These are phyloP conservation scores for Candida mesenterica DNA, from an alignment of 1,139 yeast species.

Conservation along the genomic window DNA sequence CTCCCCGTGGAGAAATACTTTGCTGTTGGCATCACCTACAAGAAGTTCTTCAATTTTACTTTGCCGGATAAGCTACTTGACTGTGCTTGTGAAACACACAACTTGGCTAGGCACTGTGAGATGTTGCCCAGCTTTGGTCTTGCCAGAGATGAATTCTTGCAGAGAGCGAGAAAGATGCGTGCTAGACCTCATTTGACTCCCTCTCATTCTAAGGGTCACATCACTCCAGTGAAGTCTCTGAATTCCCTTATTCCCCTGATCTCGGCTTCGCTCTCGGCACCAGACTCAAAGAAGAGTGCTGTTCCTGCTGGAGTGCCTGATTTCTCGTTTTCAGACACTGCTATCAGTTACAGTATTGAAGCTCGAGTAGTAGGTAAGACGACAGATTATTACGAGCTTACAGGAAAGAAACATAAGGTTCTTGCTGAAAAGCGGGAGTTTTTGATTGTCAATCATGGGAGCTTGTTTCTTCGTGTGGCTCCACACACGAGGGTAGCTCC, in stretches of 20 bases:
- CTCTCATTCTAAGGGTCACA: constrained; percentile 6
- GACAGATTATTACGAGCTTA: constrained; percentile 20
- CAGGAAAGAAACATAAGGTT: constrained; percentile 12
- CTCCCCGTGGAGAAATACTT: constrained; percentile 27
- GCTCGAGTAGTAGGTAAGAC: constrained; percentile 37
- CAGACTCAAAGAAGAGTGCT: constrained; percentile 5
- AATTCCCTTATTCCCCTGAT: no score
- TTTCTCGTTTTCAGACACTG: constrained; percentile 30
- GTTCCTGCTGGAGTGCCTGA: constrained; percentile 26
- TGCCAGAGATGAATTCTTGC: constrained; percentile 22
- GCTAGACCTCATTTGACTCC: no score
- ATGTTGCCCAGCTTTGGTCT: constrained; percentile 36
- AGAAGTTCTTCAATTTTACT: constrained; percentile 39
- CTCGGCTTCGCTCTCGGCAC: no score
- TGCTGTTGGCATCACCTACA: constrained; percentile 33
- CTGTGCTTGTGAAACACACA: constrained; percentile 33
- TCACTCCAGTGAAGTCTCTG: no score
- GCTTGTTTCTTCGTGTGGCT: constrained; percentile 21
- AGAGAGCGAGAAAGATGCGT: constrained; percentile 20
- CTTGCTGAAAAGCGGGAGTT: constrained; percentile 21
- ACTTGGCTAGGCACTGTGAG: constrained; percentile 34
- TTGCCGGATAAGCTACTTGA: constrained; percentile 38
- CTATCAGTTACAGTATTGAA: constrained; percentile 35
- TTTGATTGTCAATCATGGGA: constrained; percentile 22
- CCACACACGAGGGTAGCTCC: constrained; percentile 12